Percentiles rank a stretch among this genome's conserved stretches.
Evolutionary conservation across 805 yeast genomes (phyloP).

Genomic region (Huiozyma naganishii): DNA sequence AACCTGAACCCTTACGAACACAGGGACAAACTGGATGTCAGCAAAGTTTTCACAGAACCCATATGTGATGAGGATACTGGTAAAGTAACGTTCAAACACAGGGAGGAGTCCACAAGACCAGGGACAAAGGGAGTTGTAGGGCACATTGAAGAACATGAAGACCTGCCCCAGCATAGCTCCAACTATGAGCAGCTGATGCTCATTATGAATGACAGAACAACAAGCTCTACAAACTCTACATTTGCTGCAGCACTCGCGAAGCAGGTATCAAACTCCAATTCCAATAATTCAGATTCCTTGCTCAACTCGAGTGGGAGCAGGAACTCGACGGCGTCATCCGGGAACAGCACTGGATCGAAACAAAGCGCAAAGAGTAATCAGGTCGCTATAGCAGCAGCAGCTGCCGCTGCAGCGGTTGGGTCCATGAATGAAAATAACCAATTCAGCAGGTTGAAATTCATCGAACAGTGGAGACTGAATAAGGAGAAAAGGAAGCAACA

Average conservation of each 20-base stretch:
- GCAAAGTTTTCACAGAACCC: conserved; percentile 32
- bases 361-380: conserved; percentile 25
- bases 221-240: conserved; percentile 30
- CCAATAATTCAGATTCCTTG: conserved; percentile 4
- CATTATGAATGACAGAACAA: conserved; percentile 41
- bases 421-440: conserved; percentile 37
- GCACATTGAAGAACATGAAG: conserved; percentile 50
- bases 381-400: conserved; percentile 27
- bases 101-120: conserved; percentile 31
- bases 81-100: conserved; percentile 28
- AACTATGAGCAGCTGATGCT: conserved; percentile 90
- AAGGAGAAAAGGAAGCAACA: conserved; percentile 40
- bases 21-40: conserved; percentile 27
- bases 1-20: conserved; percentile 56
- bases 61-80: conserved; percentile 30
- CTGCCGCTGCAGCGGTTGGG: conserved; percentile 32
- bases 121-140: conserved; percentile 33
- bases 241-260: conserved; percentile 29
- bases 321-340: conserved; percentile 3
- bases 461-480: conserved; percentile 74
- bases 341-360: conserved; percentile 14
- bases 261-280: conserved; percentile 17
- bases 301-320: not conserved
- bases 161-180: conserved; percentile 60
- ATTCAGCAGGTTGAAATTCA: conserved; percentile 77